Conservation (phyloP, 805 yeast species). For the Starmerella kuoi region DNA sequence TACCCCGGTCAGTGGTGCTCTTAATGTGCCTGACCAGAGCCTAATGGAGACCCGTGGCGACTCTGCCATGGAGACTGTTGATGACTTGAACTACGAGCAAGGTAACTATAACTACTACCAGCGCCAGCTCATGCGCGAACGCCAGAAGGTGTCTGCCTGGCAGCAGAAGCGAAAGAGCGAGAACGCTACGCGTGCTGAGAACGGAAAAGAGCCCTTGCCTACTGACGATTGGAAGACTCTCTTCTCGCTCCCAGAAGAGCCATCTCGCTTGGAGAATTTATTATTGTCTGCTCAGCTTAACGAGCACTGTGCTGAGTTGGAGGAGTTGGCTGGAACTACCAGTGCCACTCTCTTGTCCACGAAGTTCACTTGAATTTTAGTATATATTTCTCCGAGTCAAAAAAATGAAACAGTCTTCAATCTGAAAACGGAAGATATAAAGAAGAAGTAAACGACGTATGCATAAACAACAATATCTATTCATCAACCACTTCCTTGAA, state of each 20-base stretch:
- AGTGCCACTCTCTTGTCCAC: slow-evolving; percentile 13
- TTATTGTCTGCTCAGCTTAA: slow-evolving; percentile 56
- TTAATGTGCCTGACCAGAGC: slow-evolving; percentile 34
- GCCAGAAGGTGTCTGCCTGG: slow-evolving; percentile 61
- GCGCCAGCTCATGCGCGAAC: slow-evolving; percentile 60
- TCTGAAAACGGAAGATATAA: too few species aligned
- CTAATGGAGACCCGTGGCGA: slow-evolving; percentile 40
- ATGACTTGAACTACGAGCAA: slow-evolving; percentile 65
- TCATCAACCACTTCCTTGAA: too few species aligned
- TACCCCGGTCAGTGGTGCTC: slow-evolving; percentile 28
- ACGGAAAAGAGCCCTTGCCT: slow-evolving; percentile 39
- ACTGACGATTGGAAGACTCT: slow-evolving; percentile 52
- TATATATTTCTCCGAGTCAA: too few species aligned
- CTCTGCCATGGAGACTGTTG: slow-evolving; percentile 53
- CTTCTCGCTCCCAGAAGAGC: slow-evolving; percentile 60
- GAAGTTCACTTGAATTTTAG: slow-evolving; percentile 8
- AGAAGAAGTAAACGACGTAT: too few species aligned
- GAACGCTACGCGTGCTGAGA: slow-evolving; percentile 46
- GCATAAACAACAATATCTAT: too few species aligned
- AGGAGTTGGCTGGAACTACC: slow-evolving; percentile 44
- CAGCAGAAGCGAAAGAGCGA: slow-evolving; percentile 56
- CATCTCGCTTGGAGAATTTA: slow-evolving; percentile 61
- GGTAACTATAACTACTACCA: slow-evolving; percentile 72
- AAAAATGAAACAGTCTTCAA: too few species aligned
- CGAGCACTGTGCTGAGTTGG: slow-evolving; percentile 57